Percentiles rank a stretch among this genome's conserved stretches.
Conservation (phyloP, 2,329 filamentous ascomycete genomes). For the Aspergillus caelatus region DNA sequence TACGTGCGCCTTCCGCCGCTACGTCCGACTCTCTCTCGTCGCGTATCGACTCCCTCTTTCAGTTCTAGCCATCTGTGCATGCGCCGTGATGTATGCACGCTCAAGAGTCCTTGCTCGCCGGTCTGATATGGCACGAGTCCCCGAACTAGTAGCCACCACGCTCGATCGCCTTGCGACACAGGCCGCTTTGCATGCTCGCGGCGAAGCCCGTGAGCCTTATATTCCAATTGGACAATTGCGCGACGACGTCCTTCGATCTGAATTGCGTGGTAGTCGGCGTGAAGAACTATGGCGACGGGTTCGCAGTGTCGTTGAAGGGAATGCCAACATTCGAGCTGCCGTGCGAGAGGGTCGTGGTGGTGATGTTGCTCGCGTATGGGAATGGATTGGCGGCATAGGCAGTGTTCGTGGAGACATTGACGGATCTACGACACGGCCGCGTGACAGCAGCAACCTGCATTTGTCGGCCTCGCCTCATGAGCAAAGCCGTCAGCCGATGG, state of each 20-base stretch:
- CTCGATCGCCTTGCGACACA: constrained; percentile 81
- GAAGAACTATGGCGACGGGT: constrained; percentile 85
- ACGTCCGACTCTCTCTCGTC: constrained; percentile 52
- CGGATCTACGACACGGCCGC: constrained; percentile 24
- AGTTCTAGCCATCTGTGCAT: constrained; percentile 49
- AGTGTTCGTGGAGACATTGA: constrained; percentile 48
- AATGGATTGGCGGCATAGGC: constrained; percentile 66
- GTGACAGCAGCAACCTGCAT: constrained; percentile 30
- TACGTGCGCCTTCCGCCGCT: constrained; percentile 55
- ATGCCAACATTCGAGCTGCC: constrained; percentile 84
- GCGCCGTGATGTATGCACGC: constrained; percentile 64
- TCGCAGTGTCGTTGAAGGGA: constrained; percentile 82
- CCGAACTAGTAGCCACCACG: constrained; percentile 79
- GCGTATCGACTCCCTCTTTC: constrained; percentile 55
- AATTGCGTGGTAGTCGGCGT: constrained; percentile 75
- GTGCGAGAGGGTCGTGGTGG: constrained; percentile 63
- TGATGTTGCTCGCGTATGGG: constrained; percentile 66
- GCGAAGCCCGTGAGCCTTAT: constrained; percentile 71
- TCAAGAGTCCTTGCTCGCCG: constrained; percentile 64
- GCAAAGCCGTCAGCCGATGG: constrained; percentile 19
- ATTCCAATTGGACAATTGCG: constrained; percentile 86
- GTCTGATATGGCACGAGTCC: constrained; percentile 72
- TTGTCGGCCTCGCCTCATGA: constrained; percentile 29
- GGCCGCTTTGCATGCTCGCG: constrained; percentile 73
- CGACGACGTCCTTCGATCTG: constrained; percentile 83